Evolutionary conservation across 2,329 filamentous ascomycete genomes (phyloP).

Genomic region (Trichoderma citrinoviride): DNA sequence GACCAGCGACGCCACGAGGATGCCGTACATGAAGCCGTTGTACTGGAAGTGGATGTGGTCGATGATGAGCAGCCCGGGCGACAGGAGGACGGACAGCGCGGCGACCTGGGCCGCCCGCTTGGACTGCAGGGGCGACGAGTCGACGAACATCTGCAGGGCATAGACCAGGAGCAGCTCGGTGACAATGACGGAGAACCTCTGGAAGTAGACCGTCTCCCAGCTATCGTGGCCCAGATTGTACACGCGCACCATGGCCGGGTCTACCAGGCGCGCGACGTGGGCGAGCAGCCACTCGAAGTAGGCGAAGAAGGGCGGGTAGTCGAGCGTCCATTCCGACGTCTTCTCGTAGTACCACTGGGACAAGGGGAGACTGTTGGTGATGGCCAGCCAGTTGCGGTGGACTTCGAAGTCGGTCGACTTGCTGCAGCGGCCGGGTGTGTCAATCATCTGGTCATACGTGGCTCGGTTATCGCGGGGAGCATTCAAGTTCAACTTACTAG

Average conservation of each 20-base stretch:
- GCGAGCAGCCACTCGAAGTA: constrained; percentile 94
- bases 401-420: constrained; percentile 99
- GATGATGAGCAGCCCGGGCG: constrained; percentile 91
- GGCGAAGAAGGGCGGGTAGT: constrained; percentile 98
- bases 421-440: constrained; percentile 49
- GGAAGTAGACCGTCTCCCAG: constrained; percentile 93
- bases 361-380: constrained; percentile 83
- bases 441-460: neutral
- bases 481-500: constrained; percentile 69
- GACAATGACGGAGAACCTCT: constrained; percentile 80
- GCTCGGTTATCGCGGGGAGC: neutral
- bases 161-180: constrained; percentile 83
- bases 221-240: constrained; percentile 82
- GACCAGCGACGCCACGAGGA: constrained; percentile 83
- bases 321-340: constrained; percentile 98
- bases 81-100: constrained; percentile 84
- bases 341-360: constrained; percentile 96
- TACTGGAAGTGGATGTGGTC: constrained; percentile 99
- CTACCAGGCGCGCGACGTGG: constrained; percentile 70
- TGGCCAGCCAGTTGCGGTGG: constrained; percentile 96
- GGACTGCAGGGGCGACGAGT: constrained; percentile 62
- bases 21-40: constrained; percentile 93
- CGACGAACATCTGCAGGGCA: constrained; percentile 77
- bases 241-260: constrained; percentile 78
- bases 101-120: constrained; percentile 79